These are phyloP conservation scores for Bondarzewia mesenterica DNA, from an alignment of 1,284 basidiomycete species.

Conservation along the genomic window DNA sequence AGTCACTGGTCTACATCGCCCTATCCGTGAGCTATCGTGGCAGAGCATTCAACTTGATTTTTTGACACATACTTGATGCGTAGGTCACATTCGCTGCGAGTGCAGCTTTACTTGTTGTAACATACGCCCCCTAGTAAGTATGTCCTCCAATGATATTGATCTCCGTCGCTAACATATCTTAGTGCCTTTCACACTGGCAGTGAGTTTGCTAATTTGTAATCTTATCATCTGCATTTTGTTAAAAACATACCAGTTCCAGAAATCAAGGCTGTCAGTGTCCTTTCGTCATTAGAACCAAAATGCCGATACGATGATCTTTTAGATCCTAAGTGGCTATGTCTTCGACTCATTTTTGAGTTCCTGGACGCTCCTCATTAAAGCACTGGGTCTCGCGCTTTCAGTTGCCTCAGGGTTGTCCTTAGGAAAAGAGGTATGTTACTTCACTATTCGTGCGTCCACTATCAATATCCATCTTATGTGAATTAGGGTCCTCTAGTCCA, in stretches of 20 bases:
- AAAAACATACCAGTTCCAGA: constrained; percentile 47
- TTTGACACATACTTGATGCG: background rate
- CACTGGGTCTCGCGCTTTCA: constrained; percentile 66
- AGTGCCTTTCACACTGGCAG: constrained; percentile 77
- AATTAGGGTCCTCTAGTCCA: constrained; percentile 61
- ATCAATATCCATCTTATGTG: constrained; percentile 1
- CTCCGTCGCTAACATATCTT: background rate
- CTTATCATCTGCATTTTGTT: too few relatives aligned
- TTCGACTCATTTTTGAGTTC: constrained; percentile 64
- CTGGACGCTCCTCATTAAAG: constrained; percentile 72
- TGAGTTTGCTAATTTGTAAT: constrained; percentile 25
- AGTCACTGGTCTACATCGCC: constrained; percentile 54
- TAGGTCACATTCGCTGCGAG: constrained; percentile 57
- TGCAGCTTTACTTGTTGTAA: constrained; percentile 56
- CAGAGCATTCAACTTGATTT: background rate
- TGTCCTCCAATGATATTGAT: background rate
- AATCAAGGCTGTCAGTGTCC: constrained; percentile 57
- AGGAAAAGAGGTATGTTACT: constrained; percentile 52
- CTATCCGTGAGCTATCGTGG: constrained; percentile 36
- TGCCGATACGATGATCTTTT: background rate
- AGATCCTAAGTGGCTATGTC: constrained; percentile 71
- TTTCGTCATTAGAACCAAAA: background rate
- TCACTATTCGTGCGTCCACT: background rate
- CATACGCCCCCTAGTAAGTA: constrained; percentile 63
- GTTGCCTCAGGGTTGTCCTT: constrained; percentile 74